Base-by-base conservation (phyloP, 2,329 filamentous ascomycete genomes). In the Penicillium vulpinum region DNA sequence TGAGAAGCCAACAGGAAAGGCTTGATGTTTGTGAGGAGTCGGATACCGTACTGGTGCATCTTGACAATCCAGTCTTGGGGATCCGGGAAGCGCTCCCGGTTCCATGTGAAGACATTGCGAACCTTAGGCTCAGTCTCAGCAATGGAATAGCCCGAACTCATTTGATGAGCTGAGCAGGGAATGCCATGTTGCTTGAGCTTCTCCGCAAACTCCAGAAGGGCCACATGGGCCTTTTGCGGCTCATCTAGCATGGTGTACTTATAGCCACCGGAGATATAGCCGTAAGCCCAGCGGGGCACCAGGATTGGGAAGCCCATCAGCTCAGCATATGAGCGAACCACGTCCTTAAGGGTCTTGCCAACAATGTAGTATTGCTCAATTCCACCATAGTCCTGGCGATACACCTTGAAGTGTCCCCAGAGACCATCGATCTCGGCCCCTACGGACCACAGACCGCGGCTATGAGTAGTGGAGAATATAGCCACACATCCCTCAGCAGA, bases 341-440 rank as follows among this genome's bases (percentile, higher is more conserved):
- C 82, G 2, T 90, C 88, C 57, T 83, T 80, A 4, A 90, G 74
- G 0, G 85, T 90, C 63, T 80, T 80, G 13, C 88, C 88, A 1
- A 89, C 79, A 46, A 91, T 83, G 22, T 86, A 76, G 62, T 90
- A 90, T 73, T 90, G 83, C 67, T 91, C 88, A 0, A 91, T 76
- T 0, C 88, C 88, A 22, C 88, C 88, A 60, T 87, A 83, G 58
- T 88, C 86, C 71, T 91, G 88, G 8, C 88, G 82, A 65, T 89
- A 89, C 21, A 89, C 86, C 70, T 90, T 90, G 81, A 85, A 90
- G 56, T 83, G 83, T 0, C 88, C 88, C 87, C 88, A 91, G 74
- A 90, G 82, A 28, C 88, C 88, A 66, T 91, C 88, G 73, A 91
- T 87, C 70, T 91, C 88, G 1, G 85, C 84, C 2, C 88, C 88